phyloP scores from a whole-genome alignment of 2,329 filamentous ascomycete genomes.

The Pseudogymnoascus verrucosus region DNA sequence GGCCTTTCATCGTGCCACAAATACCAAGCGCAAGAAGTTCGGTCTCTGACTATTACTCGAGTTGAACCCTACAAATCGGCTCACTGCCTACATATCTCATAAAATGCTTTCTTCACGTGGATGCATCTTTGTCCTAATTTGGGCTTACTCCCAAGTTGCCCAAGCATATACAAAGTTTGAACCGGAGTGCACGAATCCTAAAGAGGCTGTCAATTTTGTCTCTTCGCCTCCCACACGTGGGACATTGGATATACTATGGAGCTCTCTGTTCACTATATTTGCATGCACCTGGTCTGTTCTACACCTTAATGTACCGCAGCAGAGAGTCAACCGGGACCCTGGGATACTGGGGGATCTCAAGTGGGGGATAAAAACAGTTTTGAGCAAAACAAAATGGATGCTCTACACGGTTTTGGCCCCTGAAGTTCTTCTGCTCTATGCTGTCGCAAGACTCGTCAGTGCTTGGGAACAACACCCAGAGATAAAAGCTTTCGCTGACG shows the following conservation, averaged over 20 bases:
- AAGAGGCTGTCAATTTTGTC: constrained; percentile 16
- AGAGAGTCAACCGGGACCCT: not conserved
- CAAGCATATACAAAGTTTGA: constrained; percentile 7
- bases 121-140: not conserved
- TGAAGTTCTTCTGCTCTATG: constrained; percentile 2
- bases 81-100: not conserved
- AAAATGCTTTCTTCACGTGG: not conserved
- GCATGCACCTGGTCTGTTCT: constrained; percentile 21
- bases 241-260: constrained; percentile 21
- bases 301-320: constrained; percentile 18
- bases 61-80: not conserved
- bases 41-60: not conserved
- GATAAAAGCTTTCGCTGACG: not conserved
- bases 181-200: constrained; percentile 20
- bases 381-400: constrained; percentile 10
- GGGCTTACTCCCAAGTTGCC: not conserved
- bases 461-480: not conserved
- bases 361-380: not conserved
- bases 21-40: not conserved
- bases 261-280: constrained; percentile 18
- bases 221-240: constrained; percentile 14
- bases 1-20: not conserved
- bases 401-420: not conserved
- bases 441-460: not conserved
- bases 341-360: not conserved